These are phyloP conservation scores for Penicillium fuscoglaucum DNA, from an alignment of 2,329 filamentous ascomycete species.

Conservation along the genomic window DNA sequence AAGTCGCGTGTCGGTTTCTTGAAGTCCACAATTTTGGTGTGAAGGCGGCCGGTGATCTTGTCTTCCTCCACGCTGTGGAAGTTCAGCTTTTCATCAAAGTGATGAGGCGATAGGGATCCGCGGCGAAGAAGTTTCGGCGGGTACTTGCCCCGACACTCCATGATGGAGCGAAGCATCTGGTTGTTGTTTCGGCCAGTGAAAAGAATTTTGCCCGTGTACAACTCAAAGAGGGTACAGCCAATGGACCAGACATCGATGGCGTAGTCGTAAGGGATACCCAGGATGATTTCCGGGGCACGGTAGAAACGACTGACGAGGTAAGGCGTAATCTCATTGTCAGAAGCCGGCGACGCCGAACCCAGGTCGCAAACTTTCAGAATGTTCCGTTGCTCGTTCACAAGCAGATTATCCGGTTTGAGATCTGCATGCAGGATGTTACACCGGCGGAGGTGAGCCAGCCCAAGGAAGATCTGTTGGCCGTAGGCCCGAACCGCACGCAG, in stretches of 20 bases:
- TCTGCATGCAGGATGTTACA: conserved; percentile 95
- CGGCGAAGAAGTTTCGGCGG: conserved; percentile 85
- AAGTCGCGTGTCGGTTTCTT: conserved; percentile 78
- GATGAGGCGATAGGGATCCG: conserved; percentile 70
- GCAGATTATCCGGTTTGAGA: conserved; percentile 95
- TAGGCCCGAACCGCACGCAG: conserved; percentile 83
- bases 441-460: conserved; percentile 81
- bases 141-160: conserved; percentile 92
- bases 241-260: conserved; percentile 97
- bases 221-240: conserved; percentile 92
- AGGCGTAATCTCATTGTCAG: conserved; percentile 88
- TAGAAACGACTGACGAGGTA: conserved; percentile 98
- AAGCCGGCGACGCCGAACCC: conserved; percentile 89
- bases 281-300: conserved; percentile 91
- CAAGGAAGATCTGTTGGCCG: conserved; percentile 90
- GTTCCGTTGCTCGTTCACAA: conserved; percentile 82
- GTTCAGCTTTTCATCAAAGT: conserved; percentile 82
- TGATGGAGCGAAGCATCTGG: conserved; percentile 94
- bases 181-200: conserved; percentile 97
- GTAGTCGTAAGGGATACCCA: conserved; percentile 94
- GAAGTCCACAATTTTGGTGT: conserved; percentile 47
- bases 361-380: conserved; percentile 93
- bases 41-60: conserved; percentile 79
- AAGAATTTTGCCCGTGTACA: conserved; percentile 96
- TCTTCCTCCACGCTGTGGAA: conserved; percentile 85